These are phyloP conservation scores for Phaffomyces thermotolerans DNA, from an alignment of 805 yeast species.

Conservation along the genomic window DNA sequence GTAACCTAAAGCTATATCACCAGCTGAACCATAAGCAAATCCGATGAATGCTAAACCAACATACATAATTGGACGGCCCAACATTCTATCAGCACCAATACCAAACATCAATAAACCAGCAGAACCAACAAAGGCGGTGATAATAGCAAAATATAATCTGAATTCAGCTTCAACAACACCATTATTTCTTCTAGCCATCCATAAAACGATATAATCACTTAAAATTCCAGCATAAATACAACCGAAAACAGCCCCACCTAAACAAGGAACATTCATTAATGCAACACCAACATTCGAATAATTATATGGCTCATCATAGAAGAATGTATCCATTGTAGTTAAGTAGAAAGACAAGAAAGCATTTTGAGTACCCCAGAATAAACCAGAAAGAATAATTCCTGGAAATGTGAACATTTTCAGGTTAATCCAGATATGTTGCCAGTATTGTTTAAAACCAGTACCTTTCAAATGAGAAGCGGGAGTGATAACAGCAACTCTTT, in stretches of 20 bases:
- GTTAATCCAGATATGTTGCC: conserved; percentile 41
- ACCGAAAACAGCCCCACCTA: conserved; percentile 60
- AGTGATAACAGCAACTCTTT: conserved; percentile 42
- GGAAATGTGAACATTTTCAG: conserved; percentile 56
- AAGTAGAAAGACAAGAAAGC: conserved; percentile 69
- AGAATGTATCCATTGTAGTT: conserved; percentile 64
- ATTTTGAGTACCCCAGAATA: conserved; percentile 79
- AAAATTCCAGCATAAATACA: conserved; percentile 57
- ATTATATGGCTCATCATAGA: conserved; percentile 59
- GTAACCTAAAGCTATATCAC: conserved; percentile 63
- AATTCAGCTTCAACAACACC: conserved; percentile 63
- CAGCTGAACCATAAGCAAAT: conserved; percentile 63
- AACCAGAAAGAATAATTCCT: conserved; percentile 55
- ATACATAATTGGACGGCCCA: conserved; percentile 49
- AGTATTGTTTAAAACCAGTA: conserved; percentile 58
- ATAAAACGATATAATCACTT: conserved; percentile 52
- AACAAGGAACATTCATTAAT: conserved; percentile 65
- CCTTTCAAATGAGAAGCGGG: conserved; percentile 56
- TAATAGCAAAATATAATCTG: conserved; percentile 48
- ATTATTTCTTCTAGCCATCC: conserved; percentile 52
- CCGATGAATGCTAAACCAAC: conserved; percentile 60
- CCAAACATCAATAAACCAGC: conserved; percentile 60
- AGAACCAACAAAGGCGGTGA: conserved; percentile 53
- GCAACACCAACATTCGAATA: conserved; percentile 64
- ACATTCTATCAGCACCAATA: conserved; percentile 50